Conservation (phyloP, 164 flowering plant species). For the Chimonanthus praecox region DNA sequence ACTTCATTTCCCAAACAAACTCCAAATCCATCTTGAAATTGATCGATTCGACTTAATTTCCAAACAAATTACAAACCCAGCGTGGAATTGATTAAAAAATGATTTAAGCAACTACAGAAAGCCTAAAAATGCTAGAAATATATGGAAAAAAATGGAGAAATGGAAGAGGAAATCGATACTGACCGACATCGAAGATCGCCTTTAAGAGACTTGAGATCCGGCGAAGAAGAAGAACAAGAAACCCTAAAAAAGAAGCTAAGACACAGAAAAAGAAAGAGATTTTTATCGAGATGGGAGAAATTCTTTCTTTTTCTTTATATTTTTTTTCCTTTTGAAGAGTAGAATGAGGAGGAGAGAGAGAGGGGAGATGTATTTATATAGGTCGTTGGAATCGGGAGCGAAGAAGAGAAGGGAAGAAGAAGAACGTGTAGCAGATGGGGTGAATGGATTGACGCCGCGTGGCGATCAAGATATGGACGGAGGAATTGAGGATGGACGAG, state of each 20-base stretch:
- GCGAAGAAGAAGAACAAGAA: not conserved
- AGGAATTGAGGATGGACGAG: no score
- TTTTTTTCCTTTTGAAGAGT: no score
- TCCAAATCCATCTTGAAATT: not conserved
- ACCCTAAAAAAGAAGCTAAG: not conserved
- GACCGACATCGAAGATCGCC: not conserved
- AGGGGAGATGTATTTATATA: no score
- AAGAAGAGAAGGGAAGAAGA: no score
- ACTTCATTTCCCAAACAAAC: not conserved
- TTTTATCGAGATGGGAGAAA: not conserved
- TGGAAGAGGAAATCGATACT: not conserved
- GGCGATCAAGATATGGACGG: no score
- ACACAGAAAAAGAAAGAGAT: no score
- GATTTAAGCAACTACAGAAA: not conserved
- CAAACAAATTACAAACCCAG: not conserved
- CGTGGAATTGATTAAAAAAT: not conserved
- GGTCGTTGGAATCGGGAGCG: no score
- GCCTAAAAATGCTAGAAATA: not conserved
- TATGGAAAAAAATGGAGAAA: not conserved
- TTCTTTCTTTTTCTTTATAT: not conserved
- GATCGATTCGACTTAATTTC: not conserved
- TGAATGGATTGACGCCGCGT: no score
- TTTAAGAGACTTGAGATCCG: not conserved
- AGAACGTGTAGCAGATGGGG: no score
- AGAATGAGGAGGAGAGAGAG: no score